These are phyloP conservation scores for Rubroboletus pulcherrimus DNA, from an alignment of 768 basidiomycete genomes.

Conservation along the genomic window DNA sequence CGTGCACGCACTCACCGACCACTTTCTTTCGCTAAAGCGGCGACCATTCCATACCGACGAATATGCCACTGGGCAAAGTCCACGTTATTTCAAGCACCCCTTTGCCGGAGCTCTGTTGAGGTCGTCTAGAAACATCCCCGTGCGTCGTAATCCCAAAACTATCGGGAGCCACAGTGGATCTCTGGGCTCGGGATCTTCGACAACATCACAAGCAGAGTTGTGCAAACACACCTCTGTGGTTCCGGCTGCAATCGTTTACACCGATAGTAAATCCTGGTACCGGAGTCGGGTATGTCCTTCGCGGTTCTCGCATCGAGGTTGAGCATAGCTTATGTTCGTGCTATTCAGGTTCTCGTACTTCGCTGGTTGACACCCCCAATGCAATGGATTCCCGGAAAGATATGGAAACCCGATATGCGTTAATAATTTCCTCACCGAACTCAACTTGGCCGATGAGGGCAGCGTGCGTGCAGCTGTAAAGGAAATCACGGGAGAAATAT, in stretches of 20 bases:
- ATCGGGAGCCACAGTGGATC: slow-evolving; percentile 1
- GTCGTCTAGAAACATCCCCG: slow-evolving; percentile 67
- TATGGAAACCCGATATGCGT: slow-evolving; percentile 9
- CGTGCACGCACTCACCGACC: no score
- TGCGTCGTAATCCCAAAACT: slow-evolving; percentile 55
- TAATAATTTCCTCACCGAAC: not conserved
- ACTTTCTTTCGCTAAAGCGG: slow-evolving; percentile 31
- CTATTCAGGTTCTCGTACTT: slow-evolving; percentile 2
- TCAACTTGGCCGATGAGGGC: slow-evolving; percentile 29
- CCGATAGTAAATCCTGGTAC: slow-evolving; percentile 58
- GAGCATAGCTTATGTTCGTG: not conserved
- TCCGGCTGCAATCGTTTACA: slow-evolving; percentile 68
- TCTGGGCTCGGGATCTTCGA: not conserved
- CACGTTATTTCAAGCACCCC: slow-evolving; percentile 59
- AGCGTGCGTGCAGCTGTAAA: slow-evolving; percentile 51
- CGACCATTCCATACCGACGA: slow-evolving; percentile 54
- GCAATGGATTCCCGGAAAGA: not conserved
- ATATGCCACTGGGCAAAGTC: slow-evolving; percentile 74
- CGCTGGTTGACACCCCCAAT: not conserved
- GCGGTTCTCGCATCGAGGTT: not conserved
- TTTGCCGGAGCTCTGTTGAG: slow-evolving; percentile 47
- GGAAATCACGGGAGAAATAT: slow-evolving; percentile 49
- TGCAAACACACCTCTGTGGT: slow-evolving; percentile 58
- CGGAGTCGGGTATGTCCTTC: slow-evolving; percentile 46
- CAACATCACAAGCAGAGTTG: slow-evolving; percentile 37